Evolutionary conservation across 768 basidiomycete species (phyloP).

Genomic region (Mycena floridula): DNA sequence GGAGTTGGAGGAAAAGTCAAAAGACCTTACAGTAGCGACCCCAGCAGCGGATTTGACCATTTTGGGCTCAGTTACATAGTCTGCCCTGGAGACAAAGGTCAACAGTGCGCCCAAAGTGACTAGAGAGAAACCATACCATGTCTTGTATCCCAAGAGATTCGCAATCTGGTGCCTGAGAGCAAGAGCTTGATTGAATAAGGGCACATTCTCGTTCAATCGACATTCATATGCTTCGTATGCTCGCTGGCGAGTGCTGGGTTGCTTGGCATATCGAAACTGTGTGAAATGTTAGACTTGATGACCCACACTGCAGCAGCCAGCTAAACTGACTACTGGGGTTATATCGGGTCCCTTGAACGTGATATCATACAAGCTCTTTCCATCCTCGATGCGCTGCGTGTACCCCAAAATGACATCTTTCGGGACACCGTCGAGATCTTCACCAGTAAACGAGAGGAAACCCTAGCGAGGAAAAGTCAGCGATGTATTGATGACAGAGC

Average conservation of each 20-base stretch:
- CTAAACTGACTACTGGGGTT: conserved; percentile 54
- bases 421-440: conserved; percentile 78
- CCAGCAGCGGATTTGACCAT: conserved; percentile 72
- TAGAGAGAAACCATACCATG: conserved; percentile 10
- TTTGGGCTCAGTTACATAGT: too few species aligned
- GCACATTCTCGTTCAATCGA: conserved; percentile 63
- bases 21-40: conserved; percentile 46
- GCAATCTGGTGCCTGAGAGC: too few species aligned
- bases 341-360: conserved; percentile 82
- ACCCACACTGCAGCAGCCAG: neutral
- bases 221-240: conserved; percentile 66
- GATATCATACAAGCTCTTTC: conserved; percentile 67
- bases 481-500: too few species aligned
- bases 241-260: conserved; percentile 58
- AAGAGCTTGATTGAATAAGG: conserved; percentile 60
- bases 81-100: conserved; percentile 26
- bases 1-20: too few species aligned
- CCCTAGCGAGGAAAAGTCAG: conserved; percentile 36
- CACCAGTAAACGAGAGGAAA: conserved; percentile 53
- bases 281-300: neutral
- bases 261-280: conserved; percentile 76
- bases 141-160: conserved; percentile 71
- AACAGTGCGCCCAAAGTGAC: neutral
- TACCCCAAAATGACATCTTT: conserved; percentile 74
- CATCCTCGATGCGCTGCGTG: too few species aligned